Evolutionary conservation across 2,329 filamentous ascomycete genomes (phyloP).

Genomic region (Bipolaris gigantea): DNA sequence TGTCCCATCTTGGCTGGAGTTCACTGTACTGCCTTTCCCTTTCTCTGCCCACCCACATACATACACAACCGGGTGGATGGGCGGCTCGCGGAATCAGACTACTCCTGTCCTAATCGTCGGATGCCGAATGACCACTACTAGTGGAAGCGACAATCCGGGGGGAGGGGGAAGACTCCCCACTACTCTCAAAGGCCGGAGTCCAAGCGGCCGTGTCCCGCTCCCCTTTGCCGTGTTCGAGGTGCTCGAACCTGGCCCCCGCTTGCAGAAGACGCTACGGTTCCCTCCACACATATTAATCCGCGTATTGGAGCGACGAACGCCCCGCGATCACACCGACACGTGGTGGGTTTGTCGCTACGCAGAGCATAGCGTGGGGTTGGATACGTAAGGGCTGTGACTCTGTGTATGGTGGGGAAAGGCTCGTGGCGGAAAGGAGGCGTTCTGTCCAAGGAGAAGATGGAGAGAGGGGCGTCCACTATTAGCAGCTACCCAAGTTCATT

Average conservation of each 20-base stretch:
- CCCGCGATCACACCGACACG: slow-evolving; percentile 12
- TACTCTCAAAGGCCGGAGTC: neutral
- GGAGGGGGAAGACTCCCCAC: slow-evolving; percentile 1
- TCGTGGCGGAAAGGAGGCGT: too few relatives aligned
- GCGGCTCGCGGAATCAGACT: too few relatives aligned
- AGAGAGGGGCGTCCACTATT: too few relatives aligned
- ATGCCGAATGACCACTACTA: neutral
- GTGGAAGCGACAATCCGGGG: neutral
- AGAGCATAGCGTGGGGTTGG: slow-evolving; percentile 1
- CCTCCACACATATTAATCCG: slow-evolving; percentile 22
- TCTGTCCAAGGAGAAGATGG: too few relatives aligned
- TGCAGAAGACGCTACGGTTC: slow-evolving; percentile 16
- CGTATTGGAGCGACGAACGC: slow-evolving; percentile 18
- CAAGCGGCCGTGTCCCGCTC: neutral
- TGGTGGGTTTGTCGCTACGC: slow-evolving; percentile 11
- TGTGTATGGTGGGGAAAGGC: too few relatives aligned
- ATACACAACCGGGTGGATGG: too few relatives aligned
- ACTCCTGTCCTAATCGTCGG: too few relatives aligned
- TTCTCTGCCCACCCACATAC: slow-evolving; percentile 18
- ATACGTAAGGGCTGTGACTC: neutral
- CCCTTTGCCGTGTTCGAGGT: neutral
- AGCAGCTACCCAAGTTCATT: too few relatives aligned
- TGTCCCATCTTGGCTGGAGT: too few relatives aligned
- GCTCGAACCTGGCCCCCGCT: slow-evolving; percentile 5
- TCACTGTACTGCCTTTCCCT: neutral